phyloP scores from a whole-genome alignment of 768 basidiomycete species.

The Lactarius psammicola region DNA sequence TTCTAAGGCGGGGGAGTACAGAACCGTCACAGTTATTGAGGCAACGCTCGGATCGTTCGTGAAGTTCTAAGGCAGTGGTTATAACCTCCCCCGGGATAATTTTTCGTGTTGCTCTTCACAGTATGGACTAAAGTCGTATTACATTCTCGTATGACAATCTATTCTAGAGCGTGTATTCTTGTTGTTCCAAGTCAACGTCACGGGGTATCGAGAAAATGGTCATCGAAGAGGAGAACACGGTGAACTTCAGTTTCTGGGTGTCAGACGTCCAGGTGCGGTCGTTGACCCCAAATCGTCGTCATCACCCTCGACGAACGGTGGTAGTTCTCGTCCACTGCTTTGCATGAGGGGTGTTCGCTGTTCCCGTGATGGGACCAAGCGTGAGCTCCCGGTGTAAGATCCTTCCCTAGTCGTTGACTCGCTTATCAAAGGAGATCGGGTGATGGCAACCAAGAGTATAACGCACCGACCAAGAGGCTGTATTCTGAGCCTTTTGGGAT shows the following conservation, averaged over 20 bases:
- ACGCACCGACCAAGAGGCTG: conserved; percentile 1
- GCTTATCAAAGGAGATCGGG: not conserved
- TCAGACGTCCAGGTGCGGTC: not conserved
- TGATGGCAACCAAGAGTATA: not conserved
- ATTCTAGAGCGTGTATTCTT: not conserved
- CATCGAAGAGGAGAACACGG: not conserved
- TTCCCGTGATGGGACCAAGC: not conserved
- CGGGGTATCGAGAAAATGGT: not conserved
- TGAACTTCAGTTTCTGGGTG: not conserved
- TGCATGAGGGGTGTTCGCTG: not conserved
- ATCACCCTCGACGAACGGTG: not conserved
- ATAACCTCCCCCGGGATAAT: too few relatives aligned
- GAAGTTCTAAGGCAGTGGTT: not conserved
- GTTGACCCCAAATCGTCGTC: not conserved
- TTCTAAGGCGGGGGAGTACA: conserved; percentile 50
- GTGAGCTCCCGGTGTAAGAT: conserved; percentile 12
- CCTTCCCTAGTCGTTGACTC: not conserved
- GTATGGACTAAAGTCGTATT: not conserved
- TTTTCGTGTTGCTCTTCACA: not conserved
- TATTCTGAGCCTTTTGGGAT: conserved; percentile 1
- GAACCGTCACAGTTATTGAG: conserved; percentile 26
- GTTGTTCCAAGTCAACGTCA: not conserved
- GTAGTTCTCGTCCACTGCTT: too few relatives aligned
- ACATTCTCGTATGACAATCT: not conserved
- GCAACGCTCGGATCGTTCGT: conserved; percentile 26